Percentiles rank a stretch among this genome's conserved stretches.
phyloP scores from a whole-genome alignment of 345 rosid genomes.

The Stellera chamaejasme region DNA sequence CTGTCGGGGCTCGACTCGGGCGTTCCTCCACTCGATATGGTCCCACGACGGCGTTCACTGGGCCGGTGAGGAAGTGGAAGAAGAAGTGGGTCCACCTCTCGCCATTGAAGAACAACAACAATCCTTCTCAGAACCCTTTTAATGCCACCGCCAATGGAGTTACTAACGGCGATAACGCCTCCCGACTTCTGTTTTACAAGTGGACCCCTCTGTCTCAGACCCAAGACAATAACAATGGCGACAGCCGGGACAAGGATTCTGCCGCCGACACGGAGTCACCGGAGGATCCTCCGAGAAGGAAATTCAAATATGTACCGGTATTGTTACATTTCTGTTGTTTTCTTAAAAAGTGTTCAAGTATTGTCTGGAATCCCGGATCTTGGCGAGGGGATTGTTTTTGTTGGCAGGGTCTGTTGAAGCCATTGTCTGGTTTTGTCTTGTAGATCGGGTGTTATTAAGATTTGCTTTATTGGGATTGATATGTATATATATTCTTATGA shows the following conservation, averaged over 20 bases:
- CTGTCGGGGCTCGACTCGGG: conserved; percentile 94
- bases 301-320: conserved; percentile 94
- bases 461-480: too few relatives aligned
- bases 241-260: conserved; percentile 30
- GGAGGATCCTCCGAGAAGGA: conserved; percentile 69
- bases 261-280: conserved; percentile 13
- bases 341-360: neutral
- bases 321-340: neutral
- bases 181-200: conserved; percentile 70
- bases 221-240: conserved; percentile 19
- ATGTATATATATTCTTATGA: too few relatives aligned
- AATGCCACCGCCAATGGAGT: conserved; percentile 25
- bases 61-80: conserved; percentile 97
- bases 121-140: conserved; percentile 16
- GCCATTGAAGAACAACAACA: conserved; percentile 30
- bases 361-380: too few relatives aligned
- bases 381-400: neutral
- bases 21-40: conserved; percentile 96
- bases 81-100: conserved; percentile 90
- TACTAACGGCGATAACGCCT: conserved; percentile 46
- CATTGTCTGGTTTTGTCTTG: too few relatives aligned
- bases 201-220: conserved; percentile 75
- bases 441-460: too few relatives aligned
- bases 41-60: conserved; percentile 89
- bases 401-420: neutral